Percentiles rank a stretch among this genome's conserved stretches.
phyloP scores from a whole-genome alignment of 1,139 yeast species.

The Candida gigantensis region DNA sequence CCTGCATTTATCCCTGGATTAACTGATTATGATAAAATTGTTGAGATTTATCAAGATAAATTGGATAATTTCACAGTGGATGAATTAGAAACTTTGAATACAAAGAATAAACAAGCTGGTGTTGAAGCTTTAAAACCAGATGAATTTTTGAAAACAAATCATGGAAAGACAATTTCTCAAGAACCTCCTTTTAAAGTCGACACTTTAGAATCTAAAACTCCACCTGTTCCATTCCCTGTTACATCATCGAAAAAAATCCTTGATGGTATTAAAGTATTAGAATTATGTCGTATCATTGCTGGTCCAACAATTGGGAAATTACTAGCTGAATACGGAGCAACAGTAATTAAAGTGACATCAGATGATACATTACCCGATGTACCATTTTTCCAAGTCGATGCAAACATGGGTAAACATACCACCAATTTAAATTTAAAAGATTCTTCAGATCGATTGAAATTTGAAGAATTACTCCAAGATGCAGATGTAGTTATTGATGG shows the following conservation, averaged over 20 bases:
- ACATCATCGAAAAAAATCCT: conserved; percentile 18
- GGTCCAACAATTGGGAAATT: conserved; percentile 33
- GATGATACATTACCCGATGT: conserved; percentile 27
- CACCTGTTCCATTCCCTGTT: conserved; percentile 25
- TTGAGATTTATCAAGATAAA: conserved; percentile 22
- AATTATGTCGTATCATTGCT: conserved; percentile 33
- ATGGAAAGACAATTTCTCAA: conserved; percentile 23
- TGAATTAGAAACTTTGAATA: conserved; percentile 22
- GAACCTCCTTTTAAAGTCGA: conserved; percentile 25
- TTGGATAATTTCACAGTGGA: conserved; percentile 21
- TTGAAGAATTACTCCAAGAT: conserved; percentile 26
- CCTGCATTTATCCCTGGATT: conserved; percentile 25
- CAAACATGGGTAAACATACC: conserved; percentile 33
- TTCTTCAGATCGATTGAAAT: conserved; percentile 21
- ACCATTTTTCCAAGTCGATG: conserved; percentile 33
- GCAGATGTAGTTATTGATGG: conserved; percentile 34
- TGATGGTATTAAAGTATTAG: conserved; percentile 31
- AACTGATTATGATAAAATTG: conserved; percentile 24
- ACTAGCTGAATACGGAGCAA: conserved; percentile 34
- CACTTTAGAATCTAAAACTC: conserved; percentile 21
- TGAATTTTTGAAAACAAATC: conserved; percentile 27
- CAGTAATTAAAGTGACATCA: conserved; percentile 30
- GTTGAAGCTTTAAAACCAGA: conserved; percentile 27
- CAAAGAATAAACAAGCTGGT: conserved; percentile 28
- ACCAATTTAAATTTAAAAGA: conserved; percentile 28